Conservation (phyloP, 306 rosid species). For the Citrullus colocynthis region DNA sequence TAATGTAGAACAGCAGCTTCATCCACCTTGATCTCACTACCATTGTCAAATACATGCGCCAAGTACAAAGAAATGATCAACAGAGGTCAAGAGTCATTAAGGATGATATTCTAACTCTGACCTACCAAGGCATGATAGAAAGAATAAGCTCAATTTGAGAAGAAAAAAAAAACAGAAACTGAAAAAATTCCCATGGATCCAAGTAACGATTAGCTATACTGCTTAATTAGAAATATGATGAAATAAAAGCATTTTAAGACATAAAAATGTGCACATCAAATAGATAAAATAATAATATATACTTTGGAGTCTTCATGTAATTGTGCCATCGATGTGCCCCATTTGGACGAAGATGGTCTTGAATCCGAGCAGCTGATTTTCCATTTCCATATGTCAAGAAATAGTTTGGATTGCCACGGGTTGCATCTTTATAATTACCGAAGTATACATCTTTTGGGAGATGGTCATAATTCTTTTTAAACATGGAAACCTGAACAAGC, state of each 20-base stretch:
- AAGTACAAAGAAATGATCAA: neutral
- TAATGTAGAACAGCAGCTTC: conserved; percentile 98
- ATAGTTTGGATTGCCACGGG: conserved; percentile 95
- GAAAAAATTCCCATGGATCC: neutral
- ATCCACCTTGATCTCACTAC: conserved; percentile 82
- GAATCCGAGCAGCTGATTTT: conserved; percentile 90
- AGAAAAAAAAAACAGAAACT: neutral
- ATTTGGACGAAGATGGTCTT: conserved; percentile 94
- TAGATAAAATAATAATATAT: conserved; percentile 19
- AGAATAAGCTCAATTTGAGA: neutral
- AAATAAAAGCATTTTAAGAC: neutral
- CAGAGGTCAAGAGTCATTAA: neutral
- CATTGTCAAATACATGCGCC: neutral
- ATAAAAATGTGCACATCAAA: conserved; percentile 10
- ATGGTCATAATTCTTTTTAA: conserved; percentile 93
- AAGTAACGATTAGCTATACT: neutral
- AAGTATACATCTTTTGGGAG: conserved; percentile 88
- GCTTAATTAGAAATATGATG: neutral
- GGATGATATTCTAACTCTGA: neutral
- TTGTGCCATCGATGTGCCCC: conserved; percentile 99
- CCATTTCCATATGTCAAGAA: conserved; percentile 96
- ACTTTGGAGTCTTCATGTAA: conserved; percentile 88
- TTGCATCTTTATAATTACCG: conserved; percentile 77
- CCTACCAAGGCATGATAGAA: neutral
- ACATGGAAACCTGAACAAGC: conserved; percentile 74